phyloP scores from a whole-genome alignment of 495 filamentous ascomycete species.

The Margaritispora aquatica region DNA sequence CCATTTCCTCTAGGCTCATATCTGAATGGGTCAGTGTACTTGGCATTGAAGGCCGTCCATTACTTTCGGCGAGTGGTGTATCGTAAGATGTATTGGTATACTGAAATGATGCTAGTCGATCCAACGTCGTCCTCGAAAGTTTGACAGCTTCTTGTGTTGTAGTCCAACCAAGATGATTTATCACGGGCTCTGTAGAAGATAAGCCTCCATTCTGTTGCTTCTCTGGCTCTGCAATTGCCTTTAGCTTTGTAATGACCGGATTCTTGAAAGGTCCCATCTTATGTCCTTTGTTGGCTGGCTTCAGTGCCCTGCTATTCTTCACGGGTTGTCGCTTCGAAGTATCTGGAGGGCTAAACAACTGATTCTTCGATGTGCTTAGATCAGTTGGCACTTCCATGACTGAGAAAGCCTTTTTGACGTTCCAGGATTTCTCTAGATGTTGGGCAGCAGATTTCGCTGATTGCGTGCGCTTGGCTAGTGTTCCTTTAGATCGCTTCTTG shows the following conservation, averaged over 20 bases:
- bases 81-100: not conserved
- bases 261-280: slow-evolving; percentile 10
- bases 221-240: not conserved
- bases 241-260: slow-evolving; percentile 10
- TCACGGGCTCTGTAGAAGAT: not conserved
- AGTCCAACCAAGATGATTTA: slow-evolving; percentile 6
- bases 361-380: not conserved
- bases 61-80: no score
- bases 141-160: slow-evolving; percentile 16
- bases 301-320: not conserved
- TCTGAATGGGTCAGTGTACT: no score
- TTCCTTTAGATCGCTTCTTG: slow-evolving; percentile 1
- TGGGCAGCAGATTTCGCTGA: not conserved
- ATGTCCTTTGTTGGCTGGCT: not conserved
- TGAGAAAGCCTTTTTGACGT: not conserved
- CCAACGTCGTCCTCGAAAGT: slow-evolving; percentile 15
- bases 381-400: not conserved
- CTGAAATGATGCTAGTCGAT: slow-evolving; percentile 17
- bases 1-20: no score
- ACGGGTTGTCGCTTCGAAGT: not conserved
- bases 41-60: no score
- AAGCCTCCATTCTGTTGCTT: not conserved
- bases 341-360: slow-evolving; percentile 9
- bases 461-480: not conserved
- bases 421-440: not conserved